Conservation (phyloP, 768 basidiomycete species). For the Hericium alpestre region DNA sequence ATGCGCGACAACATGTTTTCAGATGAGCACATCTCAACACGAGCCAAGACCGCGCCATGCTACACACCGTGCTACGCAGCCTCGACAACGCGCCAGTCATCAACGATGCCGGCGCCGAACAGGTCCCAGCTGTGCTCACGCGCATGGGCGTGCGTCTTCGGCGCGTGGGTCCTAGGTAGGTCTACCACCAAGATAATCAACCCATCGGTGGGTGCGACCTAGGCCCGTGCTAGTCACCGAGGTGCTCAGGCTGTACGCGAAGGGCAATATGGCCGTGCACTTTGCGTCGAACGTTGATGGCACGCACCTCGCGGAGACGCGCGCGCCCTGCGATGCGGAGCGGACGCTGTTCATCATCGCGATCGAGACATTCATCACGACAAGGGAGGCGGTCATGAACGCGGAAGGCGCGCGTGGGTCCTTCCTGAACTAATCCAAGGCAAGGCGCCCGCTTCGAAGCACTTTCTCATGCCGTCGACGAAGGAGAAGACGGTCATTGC, state of each 20-base stretch:
- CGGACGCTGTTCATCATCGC: constrained; percentile 94
- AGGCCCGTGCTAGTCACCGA: constrained; percentile 99
- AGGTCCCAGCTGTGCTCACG: too few species aligned
- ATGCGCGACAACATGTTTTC: constrained; percentile 87
- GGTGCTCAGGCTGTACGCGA: constrained; percentile 86
- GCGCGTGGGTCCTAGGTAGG: too few species aligned
- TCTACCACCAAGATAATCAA: too few species aligned
- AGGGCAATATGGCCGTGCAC: constrained; percentile 75
- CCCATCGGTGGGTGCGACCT: constrained; percentile 98
- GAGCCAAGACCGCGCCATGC: too few species aligned
- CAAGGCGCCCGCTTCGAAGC: constrained; percentile 89
- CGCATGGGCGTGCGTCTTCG: too few species aligned
- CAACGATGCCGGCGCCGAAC: too few species aligned
- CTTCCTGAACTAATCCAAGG: constrained; percentile 87
- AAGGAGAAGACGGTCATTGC: constrained; percentile 87
- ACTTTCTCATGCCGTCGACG: constrained; percentile 96
- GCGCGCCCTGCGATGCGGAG: constrained; percentile 75
- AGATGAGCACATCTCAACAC: too few species aligned
- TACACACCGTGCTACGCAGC: too few species aligned
- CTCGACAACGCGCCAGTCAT: too few species aligned
- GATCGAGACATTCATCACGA: too few species aligned
- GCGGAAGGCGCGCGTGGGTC: constrained; percentile 88
- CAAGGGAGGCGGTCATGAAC: constrained; percentile 97
- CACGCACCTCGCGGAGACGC: constrained; percentile 87
- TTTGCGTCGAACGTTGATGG: constrained; percentile 99